These are phyloP conservation scores for Euryodendron excelsum DNA, from an alignment of 148 eudicot genomes.

Conservation along the genomic window DNA sequence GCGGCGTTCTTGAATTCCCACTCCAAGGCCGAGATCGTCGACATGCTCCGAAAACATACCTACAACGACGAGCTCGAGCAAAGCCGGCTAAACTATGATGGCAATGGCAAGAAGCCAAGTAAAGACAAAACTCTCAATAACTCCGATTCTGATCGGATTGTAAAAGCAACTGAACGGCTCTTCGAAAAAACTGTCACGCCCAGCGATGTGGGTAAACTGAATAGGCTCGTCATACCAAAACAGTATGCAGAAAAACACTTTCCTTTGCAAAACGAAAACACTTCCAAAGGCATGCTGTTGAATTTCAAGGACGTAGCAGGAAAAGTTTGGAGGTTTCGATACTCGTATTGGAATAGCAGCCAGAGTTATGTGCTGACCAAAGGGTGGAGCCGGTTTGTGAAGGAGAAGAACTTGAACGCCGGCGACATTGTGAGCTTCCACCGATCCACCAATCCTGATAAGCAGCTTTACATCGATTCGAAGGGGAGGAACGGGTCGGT, in stretches of 20 bases:
- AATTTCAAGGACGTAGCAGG: conserved; percentile 64
- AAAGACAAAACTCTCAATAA: not conserved
- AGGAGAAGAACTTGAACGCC: conserved; percentile 68
- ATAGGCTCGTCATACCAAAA: conserved; percentile 79
- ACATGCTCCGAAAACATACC: conserved; percentile 78
- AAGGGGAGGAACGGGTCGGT: conserved; percentile 26
- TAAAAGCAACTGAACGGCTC: conserved; percentile 37
- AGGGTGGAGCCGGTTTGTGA: conserved; percentile 92
- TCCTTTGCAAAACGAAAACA: conserved; percentile 41
- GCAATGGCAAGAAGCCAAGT: not conserved
- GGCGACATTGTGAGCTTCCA: conserved; percentile 71
- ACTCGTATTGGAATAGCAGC: conserved; percentile 93
- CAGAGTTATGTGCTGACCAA: conserved; percentile 81
- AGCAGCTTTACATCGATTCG: conserved; percentile 74
- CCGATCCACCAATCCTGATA: conserved; percentile 51
- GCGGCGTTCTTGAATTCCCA: conserved; percentile 47
- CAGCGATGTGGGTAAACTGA: conserved; percentile 82
- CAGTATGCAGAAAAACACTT: conserved; percentile 90
- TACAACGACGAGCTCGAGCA: conserved; percentile 75
- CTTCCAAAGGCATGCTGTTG: conserved; percentile 59
- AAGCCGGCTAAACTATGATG: conserved; percentile 27
- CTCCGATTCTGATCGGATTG: not conserved
- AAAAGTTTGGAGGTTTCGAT: conserved; percentile 83
- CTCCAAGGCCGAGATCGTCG: conserved; percentile 71
- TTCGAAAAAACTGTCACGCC: conserved; percentile 85